Base-by-base conservation (phyloP, 352 stramenopile genomes). In the Phytophthora podocarpi region DNA sequence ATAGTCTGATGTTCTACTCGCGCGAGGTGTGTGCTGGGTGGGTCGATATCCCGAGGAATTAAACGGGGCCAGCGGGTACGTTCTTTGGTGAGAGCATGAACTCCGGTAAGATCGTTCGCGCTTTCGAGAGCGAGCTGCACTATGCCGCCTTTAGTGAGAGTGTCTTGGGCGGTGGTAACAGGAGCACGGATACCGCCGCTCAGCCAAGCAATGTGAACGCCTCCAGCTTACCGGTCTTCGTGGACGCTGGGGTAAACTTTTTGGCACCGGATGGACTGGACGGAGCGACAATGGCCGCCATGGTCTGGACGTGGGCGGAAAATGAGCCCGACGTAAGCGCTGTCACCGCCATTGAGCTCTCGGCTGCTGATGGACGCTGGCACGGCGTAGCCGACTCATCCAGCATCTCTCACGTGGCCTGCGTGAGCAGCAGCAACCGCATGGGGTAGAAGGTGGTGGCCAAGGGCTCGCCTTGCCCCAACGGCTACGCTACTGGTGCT, bases 291-390 rank as follows among this genome's bases (percentile, higher is more conserved):
- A 69, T 87, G 61, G 61, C 70, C 4, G 71, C 78, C 1, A 81
- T 85, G 74, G 51, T 90, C 9, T 90, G 81, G 81, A 68, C 59
- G 2, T 90, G 79, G 74, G 76, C 78, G 2, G 26, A 61, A 18
- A 75, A 77, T 18, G 75, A 88, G 28, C 78, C 78, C 10, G 59
- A 36, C 15, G 59, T 41, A 0, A 55, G 27, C 13, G 68, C 72
- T 9, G 60, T 72, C 6, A 70, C 61, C 0, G 64, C 62, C 10
- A 76, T 73, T 5, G 45, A 75, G 55, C 51, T 85, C 18, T 82
- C 67, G 6, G 67, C 60, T 16, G 63, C 50, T 1, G 75, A 88
- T 53, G 76, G 78, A 18, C 72, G 71, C 9, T 88, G 78, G 78
- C 77, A 82, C 39, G 73, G 78, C 21, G 66, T 76, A 1, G 18